These are phyloP conservation scores for Ceratocystis lukuohia DNA, from an alignment of 2,329 filamentous ascomycete genomes.

Conservation along the genomic window DNA sequence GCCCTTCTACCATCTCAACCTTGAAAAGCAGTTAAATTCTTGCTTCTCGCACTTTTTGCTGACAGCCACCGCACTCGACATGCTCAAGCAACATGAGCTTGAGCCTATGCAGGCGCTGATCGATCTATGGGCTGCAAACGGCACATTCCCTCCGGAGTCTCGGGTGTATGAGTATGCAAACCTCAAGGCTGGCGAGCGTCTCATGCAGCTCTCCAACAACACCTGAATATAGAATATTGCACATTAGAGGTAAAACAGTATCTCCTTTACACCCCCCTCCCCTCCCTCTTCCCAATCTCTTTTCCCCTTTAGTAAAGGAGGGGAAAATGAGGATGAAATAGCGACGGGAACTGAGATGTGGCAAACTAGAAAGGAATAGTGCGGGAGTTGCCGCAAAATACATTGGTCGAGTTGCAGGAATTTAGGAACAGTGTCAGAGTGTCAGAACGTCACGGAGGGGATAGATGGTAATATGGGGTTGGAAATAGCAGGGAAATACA, in stretches of 20 bases:
- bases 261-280: neutral
- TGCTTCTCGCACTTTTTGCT: conserved; percentile 78
- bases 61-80: conserved; percentile 64
- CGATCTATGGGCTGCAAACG: conserved; percentile 80
- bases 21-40: conserved; percentile 71
- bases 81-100: conserved; percentile 78
- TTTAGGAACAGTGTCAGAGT: neutral
- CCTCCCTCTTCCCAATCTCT: neutral
- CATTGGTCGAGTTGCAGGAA: neutral
- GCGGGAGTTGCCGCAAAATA: neutral
- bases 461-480: neutral
- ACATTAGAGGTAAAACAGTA: neutral
- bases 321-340: neutral
- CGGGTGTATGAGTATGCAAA: conserved; percentile 55
- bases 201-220: conserved; percentile 35
- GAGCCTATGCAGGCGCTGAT: conserved; percentile 94
- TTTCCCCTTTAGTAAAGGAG: neutral
- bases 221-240: neutral
- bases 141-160: conserved; percentile 67
- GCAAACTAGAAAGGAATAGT: neutral
- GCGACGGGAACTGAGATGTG: neutral
- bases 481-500: neutral
- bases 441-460: neutral
- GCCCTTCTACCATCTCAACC: conserved; percentile 70
- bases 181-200: conserved; percentile 43